Conservation (phyloP, 2,329 filamentous ascomycete species). For the Fusarium sp. region DNA sequence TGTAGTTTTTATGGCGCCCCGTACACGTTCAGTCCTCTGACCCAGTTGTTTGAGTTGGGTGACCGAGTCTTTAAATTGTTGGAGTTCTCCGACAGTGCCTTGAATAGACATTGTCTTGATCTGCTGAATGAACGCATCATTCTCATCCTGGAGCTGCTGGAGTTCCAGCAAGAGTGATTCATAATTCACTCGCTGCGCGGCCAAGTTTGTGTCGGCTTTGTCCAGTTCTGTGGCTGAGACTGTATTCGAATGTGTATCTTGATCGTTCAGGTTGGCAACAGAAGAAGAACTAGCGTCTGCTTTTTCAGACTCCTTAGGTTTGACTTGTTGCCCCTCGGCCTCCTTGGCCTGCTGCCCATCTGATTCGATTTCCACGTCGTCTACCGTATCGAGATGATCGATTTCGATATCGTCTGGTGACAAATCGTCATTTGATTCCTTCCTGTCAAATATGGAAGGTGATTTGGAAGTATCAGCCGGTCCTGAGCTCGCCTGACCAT, state of each 20-base stretch:
- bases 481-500: neutral
- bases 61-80: constrained; percentile 43
- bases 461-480: neutral
- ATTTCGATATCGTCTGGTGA: constrained; percentile 64
- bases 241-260: neutral
- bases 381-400: constrained; percentile 51
- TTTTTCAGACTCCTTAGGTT: constrained; percentile 2
- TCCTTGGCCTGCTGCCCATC: constrained; percentile 41
- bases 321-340: constrained; percentile 12
- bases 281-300: constrained; percentile 1
- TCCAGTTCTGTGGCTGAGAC: constrained; percentile 1
- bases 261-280: neutral
- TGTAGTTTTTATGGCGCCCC: constrained; percentile 51
- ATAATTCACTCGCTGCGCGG: constrained; percentile 50
- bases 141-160: constrained; percentile 47
- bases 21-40: constrained; percentile 50
- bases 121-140: constrained; percentile 47
- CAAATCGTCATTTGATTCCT: constrained; percentile 42
- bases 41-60: constrained; percentile 47
- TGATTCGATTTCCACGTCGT: constrained; percentile 44
- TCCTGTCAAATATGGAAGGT: constrained; percentile 20
- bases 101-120: constrained; percentile 47
- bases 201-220: constrained; percentile 34
- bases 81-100: constrained; percentile 41
- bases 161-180: constrained; percentile 52